Conservation (phyloP, 805 yeast genomes). For the Candida coleopterorum region DNA sequence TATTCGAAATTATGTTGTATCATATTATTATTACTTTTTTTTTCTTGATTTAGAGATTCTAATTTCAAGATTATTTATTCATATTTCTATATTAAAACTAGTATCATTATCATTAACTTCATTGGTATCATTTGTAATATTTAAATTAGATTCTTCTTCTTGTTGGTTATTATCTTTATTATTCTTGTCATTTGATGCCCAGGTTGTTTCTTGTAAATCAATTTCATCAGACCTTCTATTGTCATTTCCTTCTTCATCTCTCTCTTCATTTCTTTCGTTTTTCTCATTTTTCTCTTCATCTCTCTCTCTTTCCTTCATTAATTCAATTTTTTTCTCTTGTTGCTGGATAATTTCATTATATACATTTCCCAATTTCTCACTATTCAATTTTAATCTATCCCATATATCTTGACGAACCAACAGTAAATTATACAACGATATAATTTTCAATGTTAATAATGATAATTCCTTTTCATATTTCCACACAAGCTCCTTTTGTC, state of each 20-base stretch:
- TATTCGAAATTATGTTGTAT: too few relatives aligned
- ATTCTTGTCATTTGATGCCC: not conserved
- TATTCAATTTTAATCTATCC: conserved; percentile 35
- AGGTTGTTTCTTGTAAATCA: not conserved
- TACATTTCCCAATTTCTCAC: conserved; percentile 29
- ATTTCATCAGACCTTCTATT: not conserved
- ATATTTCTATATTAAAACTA: too few relatives aligned
- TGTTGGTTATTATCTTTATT: not conserved
- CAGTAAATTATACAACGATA: conserved; percentile 28
- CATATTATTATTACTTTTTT: too few relatives aligned
- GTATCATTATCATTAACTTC: too few relatives aligned
- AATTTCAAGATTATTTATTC: too few relatives aligned
- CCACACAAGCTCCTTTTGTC: conserved; percentile 23
- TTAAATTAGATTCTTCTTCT: too few relatives aligned
- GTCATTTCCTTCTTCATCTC: not conserved
- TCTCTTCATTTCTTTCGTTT: not conserved
- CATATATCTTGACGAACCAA: conserved; percentile 22
- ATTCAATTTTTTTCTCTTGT: conserved; percentile 1
- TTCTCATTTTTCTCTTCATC: not conserved
- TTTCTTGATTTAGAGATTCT: too few relatives aligned
- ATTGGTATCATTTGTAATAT: not conserved
- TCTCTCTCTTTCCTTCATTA: not conserved
- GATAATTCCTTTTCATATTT: conserved; percentile 37
- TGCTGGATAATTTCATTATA: conserved; percentile 19
- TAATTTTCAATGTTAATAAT: conserved; percentile 36